Percentiles rank a stretch among this genome's conserved stretches.
Conservation (phyloP, 208 protist genomes). For the Leishmania lainsoni region DNA sequence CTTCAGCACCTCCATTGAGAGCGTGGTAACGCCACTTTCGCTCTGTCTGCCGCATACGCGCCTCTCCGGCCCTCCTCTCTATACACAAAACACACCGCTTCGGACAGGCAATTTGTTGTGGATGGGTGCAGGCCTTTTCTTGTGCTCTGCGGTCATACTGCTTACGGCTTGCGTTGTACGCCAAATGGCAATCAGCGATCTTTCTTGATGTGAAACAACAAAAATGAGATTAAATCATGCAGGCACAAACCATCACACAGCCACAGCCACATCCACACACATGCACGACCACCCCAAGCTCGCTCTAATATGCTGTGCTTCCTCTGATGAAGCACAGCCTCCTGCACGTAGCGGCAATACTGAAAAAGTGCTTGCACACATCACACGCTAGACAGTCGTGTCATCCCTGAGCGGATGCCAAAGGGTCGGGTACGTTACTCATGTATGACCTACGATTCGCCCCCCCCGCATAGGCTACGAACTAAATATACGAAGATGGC, state of each 20-base stretch:
- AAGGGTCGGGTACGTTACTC: neutral
- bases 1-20: neutral
- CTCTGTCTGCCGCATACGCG: neutral
- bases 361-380: neutral
- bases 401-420: neutral
- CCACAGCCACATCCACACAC: constrained; percentile 3
- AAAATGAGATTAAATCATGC: constrained; percentile 5
- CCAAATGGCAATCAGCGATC: constrained; percentile 12
- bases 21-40: neutral
- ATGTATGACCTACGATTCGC: neutral
- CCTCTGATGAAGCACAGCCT: neutral
- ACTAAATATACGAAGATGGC: neutral
- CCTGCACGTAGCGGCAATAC: neutral
- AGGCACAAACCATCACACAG: neutral
- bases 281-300: neutral
- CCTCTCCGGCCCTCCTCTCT: neutral
- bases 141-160: constrained; percentile 6
- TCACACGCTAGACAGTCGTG: neutral
- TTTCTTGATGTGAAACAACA: constrained; percentile 11
- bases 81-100: neutral
- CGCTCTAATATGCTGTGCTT: neutral
- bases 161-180: constrained; percentile 18
- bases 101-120: neutral
- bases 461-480: neutral
- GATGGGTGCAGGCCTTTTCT: neutral